Percentiles rank a stretch among this genome's conserved stretches.
Evolutionary conservation across 129 eudicot genomes (phyloP).

Genomic region (Saussurea involucrata): DNA sequence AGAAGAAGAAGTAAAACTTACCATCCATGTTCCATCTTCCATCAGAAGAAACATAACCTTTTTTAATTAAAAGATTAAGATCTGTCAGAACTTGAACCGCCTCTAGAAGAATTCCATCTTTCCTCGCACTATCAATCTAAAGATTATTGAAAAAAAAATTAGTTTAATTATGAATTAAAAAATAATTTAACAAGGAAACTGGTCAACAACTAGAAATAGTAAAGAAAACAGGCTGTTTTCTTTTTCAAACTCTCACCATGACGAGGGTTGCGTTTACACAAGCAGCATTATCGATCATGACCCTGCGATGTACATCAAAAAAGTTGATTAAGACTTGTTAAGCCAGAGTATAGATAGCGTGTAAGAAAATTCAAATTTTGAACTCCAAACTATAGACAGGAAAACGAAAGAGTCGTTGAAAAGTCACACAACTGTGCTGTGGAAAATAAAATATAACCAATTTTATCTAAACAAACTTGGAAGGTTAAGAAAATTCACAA

Average conservation of each 20-base stretch:
- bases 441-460: not conserved
- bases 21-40: slow-evolving; percentile 99
- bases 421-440: slow-evolving; percentile 20
- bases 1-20: slow-evolving; percentile 17
- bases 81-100: slow-evolving; percentile 91
- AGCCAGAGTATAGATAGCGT: slow-evolving; percentile 4
- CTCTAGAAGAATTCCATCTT: slow-evolving; percentile 80
- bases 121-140: slow-evolving; percentile 87
- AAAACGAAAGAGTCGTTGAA: slow-evolving; percentile 14
- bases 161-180: not conserved
- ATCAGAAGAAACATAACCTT: slow-evolving; percentile 87
- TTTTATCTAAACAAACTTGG: not conserved
- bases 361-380: slow-evolving; percentile 6
- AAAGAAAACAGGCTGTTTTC: not conserved
- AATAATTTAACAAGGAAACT: not conserved
- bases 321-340: slow-evolving; percentile 13
- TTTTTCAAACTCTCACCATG: slow-evolving; percentile 47
- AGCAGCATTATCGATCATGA: slow-evolving; percentile 79
- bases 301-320: slow-evolving; percentile 44
- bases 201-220: not conserved
- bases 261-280: slow-evolving; percentile 67
- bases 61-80: slow-evolving; percentile 74
- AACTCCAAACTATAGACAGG: slow-evolving; percentile 5
- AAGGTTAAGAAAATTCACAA: not conserved
- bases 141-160: not conserved